phyloP scores from a whole-genome alignment of 176 grass and related monocot genomes.

The Carex pumila region DNA sequence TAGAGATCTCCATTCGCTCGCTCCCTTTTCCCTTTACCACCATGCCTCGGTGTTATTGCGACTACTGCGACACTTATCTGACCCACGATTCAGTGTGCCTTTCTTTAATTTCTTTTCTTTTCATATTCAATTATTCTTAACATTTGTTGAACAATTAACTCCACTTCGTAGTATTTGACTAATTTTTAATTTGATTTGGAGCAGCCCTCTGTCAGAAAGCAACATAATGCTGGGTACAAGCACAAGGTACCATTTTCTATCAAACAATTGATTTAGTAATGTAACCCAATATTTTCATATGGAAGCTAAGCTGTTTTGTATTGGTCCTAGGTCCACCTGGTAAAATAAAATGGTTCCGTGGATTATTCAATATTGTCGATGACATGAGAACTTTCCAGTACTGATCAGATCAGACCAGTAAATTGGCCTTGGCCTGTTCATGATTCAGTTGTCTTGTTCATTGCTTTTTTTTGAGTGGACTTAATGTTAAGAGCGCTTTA shows the following conservation, averaged over 20 bases:
- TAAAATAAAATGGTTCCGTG: not conserved
- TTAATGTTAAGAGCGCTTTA: not conserved
- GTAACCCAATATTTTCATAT: not conserved
- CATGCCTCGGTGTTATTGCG: slow-evolving; percentile 52
- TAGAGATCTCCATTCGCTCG: not conserved
- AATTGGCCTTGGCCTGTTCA: not conserved
- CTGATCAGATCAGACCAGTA: not conserved
- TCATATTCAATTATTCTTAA: not conserved
- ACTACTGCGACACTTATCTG: slow-evolving; percentile 93
- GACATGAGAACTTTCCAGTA: not conserved
- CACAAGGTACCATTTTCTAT: slow-evolving; percentile 64
- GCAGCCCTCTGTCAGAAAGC: slow-evolving; percentile 86
- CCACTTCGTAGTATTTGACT: not conserved
- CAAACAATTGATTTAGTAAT: not conserved
- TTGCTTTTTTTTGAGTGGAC: not conserved
- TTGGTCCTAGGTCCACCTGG: not conserved
- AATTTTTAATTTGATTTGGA: not conserved
- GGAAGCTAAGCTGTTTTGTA: not conserved
- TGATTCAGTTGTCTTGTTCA: not conserved
- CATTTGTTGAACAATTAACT: not conserved
- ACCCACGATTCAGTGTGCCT: slow-evolving; percentile 63
- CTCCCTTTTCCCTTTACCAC: not conserved
- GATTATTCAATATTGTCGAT: not conserved
- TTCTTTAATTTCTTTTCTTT: not conserved
- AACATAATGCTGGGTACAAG: slow-evolving; percentile 84